These are phyloP conservation scores for Malania oleifera DNA, from an alignment of 164 flowering plant genomes.

Conservation along the genomic window DNA sequence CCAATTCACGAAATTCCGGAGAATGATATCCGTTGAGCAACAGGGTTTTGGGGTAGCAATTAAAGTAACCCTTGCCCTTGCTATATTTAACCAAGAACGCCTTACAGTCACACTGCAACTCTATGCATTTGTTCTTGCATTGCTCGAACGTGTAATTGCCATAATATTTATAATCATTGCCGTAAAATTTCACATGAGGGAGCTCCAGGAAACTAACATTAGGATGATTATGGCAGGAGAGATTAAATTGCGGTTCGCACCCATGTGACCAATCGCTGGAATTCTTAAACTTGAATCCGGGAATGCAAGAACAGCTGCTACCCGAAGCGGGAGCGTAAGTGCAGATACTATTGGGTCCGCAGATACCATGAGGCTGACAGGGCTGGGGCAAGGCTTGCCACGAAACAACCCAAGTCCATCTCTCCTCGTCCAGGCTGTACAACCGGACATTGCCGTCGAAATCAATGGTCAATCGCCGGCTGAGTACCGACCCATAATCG, in stretches of 20 bases:
- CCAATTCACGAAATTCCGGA: no score
- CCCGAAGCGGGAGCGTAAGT: slow-evolving; percentile 1
- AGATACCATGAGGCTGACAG: slow-evolving; percentile 22
- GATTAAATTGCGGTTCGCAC: slow-evolving; percentile 25
- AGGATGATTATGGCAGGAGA: background rate
- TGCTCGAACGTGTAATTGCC: slow-evolving; percentile 1
- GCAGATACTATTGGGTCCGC: slow-evolving; percentile 29
- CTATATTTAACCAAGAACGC: slow-evolving; percentile 8
- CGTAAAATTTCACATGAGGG: slow-evolving; percentile 21
- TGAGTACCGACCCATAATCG: slow-evolving; percentile 12
- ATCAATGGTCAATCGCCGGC: slow-evolving; percentile 24
- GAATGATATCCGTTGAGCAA: no score
- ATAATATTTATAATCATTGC: slow-evolving; percentile 11
- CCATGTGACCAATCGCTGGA: slow-evolving; percentile 26
- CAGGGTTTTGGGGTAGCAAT: no score
- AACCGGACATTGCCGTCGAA: slow-evolving; percentile 26
- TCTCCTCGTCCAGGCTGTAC: slow-evolving; percentile 14
- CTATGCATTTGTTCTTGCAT: slow-evolving; percentile 23
- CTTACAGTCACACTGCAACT: slow-evolving; percentile 11
- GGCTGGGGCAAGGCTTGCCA: slow-evolving; percentile 17
- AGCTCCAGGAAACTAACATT: slow-evolving; percentile 7
- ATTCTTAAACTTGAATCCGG: slow-evolving; percentile 16
- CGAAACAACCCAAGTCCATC: slow-evolving; percentile 14
- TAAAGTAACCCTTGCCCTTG: no score
- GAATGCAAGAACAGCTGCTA: slow-evolving; percentile 20